Conservation (phyloP, 2,329 filamentous ascomycete species). For the Neoarthrinium moseri region DNA sequence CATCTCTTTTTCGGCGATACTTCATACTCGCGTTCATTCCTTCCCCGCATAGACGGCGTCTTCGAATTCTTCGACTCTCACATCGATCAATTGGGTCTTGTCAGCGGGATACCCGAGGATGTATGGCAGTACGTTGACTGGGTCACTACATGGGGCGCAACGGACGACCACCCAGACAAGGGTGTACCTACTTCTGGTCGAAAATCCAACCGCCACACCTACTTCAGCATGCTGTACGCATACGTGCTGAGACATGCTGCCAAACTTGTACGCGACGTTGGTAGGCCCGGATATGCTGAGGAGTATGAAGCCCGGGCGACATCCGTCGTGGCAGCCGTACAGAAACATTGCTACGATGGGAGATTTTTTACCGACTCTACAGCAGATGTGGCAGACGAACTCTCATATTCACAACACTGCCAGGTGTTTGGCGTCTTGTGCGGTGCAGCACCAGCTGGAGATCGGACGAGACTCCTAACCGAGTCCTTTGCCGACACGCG, state of each 20-base stretch:
- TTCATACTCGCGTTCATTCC: constrained; percentile 24
- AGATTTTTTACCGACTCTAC: constrained; percentile 33
- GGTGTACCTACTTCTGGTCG: constrained; percentile 5
- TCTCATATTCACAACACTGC: constrained; percentile 31
- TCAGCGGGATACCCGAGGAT: constrained; percentile 5
- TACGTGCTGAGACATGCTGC: constrained; percentile 33
- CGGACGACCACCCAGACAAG: constrained; percentile 8
- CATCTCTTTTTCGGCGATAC: constrained; percentile 33
- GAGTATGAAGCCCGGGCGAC: constrained; percentile 28
- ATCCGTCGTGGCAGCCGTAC: constrained; percentile 21
- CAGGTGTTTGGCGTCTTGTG: constrained; percentile 34
- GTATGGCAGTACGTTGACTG: constrained; percentile 8
- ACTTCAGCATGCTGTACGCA: constrained; percentile 35
- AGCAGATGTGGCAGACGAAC: constrained; percentile 22
- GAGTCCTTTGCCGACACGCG: not conserved
- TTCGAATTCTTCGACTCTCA: constrained; percentile 26
- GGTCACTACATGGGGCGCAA: constrained; percentile 6
- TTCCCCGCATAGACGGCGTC: constrained; percentile 31
- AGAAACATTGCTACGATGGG: constrained; percentile 30
- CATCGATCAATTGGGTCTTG: not conserved
- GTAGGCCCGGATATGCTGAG: constrained; percentile 26
- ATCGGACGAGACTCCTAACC: constrained; percentile 7
- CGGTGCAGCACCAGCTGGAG: constrained; percentile 22
- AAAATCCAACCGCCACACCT: constrained; percentile 5
- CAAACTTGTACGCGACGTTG: constrained; percentile 27